A percentile compares a stretch with the other conserved stretches of the same genome.
These are phyloP conservation scores for Pezicula radicicola DNA, from an alignment of 2,329 filamentous ascomycete genomes.

Conservation along the genomic window DNA sequence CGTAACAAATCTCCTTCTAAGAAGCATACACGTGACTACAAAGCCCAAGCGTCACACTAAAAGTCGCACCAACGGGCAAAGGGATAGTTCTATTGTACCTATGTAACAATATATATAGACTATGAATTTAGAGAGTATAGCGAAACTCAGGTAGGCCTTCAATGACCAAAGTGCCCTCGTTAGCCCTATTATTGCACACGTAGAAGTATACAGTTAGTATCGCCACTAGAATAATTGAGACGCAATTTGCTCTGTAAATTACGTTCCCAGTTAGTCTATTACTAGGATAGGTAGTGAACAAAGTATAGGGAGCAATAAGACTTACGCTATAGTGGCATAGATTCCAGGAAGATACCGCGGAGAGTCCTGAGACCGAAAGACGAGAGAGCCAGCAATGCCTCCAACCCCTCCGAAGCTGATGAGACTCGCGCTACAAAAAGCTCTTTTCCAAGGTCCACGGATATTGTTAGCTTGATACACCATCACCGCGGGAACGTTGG, in stretches of 20 bases:
- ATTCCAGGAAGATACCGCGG: conserved; percentile 7
- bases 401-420: conserved; percentile 75
- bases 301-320: too few species aligned
- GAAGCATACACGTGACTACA: too few species aligned
- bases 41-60: too few species aligned
- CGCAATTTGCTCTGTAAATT: not conserved
- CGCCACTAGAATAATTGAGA: conserved; percentile 18
- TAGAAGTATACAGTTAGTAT: conserved; percentile 19
- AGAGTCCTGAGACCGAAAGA: conserved; percentile 53
- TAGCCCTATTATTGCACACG: conserved; percentile 23
- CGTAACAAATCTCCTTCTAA: too few species aligned
- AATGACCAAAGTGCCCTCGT: conserved; percentile 24
- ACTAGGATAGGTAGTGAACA: too few species aligned
- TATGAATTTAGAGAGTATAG: not conserved
- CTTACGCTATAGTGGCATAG: not conserved
- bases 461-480: conserved; percentile 85
- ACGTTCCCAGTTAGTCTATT: too few species aligned
- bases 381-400: conserved; percentile 69
- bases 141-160: conserved; percentile 23
- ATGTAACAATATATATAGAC: too few species aligned
- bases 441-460: conserved; percentile 82
- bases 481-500: conserved; percentile 71
- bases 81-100: too few species aligned
- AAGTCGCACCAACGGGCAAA: too few species aligned
- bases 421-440: conserved; percentile 70